phyloP scores from a whole-genome alignment of 73 alveolate species.

The Stentor roeselii region DNA sequence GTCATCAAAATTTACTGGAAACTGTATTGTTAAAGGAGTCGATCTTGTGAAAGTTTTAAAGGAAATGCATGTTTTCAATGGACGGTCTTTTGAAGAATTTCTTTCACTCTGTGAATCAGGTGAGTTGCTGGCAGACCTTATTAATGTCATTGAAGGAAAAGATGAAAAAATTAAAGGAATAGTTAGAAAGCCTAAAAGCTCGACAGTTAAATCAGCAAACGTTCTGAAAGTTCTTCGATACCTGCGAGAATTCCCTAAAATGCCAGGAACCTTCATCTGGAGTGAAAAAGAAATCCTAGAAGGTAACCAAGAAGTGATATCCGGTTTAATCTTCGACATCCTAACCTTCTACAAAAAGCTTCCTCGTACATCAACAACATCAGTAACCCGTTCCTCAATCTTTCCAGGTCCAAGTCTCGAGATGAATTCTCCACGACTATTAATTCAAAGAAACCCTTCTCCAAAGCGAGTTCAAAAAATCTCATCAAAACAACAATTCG shows the following conservation, averaged over 20 bases:
- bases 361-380: background rate
- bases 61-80: background rate
- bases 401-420: background rate
- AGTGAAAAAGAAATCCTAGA: constrained; percentile 46
- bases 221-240: constrained; percentile 45
- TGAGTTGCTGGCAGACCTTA: constrained; percentile 51
- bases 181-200: constrained; percentile 55
- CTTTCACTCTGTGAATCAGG: constrained; percentile 49
- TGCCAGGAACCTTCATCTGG: constrained; percentile 57
- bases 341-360: constrained; percentile 29
- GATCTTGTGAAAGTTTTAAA: background rate
- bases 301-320: constrained; percentile 59
- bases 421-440: background rate
- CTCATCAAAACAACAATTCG: no score
- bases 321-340: constrained; percentile 63
- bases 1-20: background rate
- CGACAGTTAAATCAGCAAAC: constrained; percentile 44
- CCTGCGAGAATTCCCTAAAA: constrained; percentile 50
- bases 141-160: constrained; percentile 38
- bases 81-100: background rate
- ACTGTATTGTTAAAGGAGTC: background rate
- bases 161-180: constrained; percentile 55
- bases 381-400: background rate
- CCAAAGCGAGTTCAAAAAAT: background rate
- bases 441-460: background rate